Evolutionary conservation across 78 protist species (phyloP).

Genomic region (Dictyostelium intermedium): DNA sequence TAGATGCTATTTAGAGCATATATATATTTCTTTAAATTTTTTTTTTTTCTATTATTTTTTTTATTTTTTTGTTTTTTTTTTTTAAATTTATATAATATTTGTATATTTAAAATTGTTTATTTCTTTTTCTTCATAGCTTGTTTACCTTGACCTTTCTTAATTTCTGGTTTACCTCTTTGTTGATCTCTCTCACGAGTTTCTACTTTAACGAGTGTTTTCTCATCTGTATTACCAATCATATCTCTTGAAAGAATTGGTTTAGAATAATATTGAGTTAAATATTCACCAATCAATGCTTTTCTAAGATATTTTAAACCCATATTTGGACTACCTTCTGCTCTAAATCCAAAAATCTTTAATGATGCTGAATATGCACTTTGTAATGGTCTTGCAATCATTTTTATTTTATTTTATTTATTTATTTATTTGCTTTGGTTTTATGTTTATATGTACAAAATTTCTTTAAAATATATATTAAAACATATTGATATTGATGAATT

Average conservation of each 20-base stretch:
- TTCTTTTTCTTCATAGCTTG: slow-evolving; percentile 32
- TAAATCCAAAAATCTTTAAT: slow-evolving; percentile 61
- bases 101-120: neutral
- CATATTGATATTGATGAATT: too few species aligned
- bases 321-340: slow-evolving; percentile 70
- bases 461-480: neutral
- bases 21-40: too few species aligned
- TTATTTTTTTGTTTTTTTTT: neutral
- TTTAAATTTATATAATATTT: neutral
- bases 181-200: slow-evolving; percentile 52
- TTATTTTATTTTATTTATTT: neutral
- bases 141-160: slow-evolving; percentile 66
- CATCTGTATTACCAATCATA: slow-evolving; percentile 56
- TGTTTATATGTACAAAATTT: neutral
- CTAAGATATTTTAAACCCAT: slow-evolving; percentile 56
- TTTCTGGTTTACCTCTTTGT: slow-evolving; percentile 50
- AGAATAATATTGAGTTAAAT: slow-evolving; percentile 43
- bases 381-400: slow-evolving; percentile 41
- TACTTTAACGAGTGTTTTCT: slow-evolving; percentile 24
- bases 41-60: neutral
- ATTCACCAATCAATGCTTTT: slow-evolving; percentile 52
- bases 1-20: too few species aligned
- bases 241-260: slow-evolving; percentile 16
- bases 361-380: slow-evolving; percentile 36
- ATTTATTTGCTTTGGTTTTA: too few species aligned